Conservation (phyloP, 208 protist species). For the Trypanosoma mega region DNA sequence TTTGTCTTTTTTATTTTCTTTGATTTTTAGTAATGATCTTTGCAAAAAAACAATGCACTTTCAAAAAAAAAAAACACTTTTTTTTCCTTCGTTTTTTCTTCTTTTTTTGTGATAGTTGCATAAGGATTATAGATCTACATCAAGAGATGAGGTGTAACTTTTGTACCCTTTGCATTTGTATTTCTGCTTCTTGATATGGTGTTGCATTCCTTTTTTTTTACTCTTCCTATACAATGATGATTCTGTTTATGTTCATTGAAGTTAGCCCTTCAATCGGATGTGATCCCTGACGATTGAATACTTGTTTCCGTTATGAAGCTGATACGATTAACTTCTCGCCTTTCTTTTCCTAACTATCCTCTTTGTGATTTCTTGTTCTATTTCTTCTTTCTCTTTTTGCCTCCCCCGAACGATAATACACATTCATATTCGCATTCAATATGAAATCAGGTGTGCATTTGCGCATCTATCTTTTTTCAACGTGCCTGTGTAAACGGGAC, state of each 20-base stretch:
- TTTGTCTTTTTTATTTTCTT: too few species aligned
- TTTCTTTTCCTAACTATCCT: neutral
- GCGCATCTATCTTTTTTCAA: too few species aligned
- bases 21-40: too few species aligned
- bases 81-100: neutral
- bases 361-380: neutral
- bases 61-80: neutral
- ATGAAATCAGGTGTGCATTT: too few species aligned
- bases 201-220: neutral
- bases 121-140: too few species aligned
- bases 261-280: conserved; percentile 28
- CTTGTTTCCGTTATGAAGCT: neutral
- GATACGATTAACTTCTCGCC: neutral
- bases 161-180: too few species aligned
- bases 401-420: neutral
- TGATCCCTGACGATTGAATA: conserved; percentile 11
- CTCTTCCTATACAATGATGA: neutral
- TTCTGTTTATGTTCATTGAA: too few species aligned
- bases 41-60: too few species aligned
- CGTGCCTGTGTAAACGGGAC: conserved; percentile 24
- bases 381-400: neutral
- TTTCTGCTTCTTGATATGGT: too few species aligned
- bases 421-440: too few species aligned
- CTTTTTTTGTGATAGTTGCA: neutral
- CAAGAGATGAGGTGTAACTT: too few species aligned